phyloP scores from a whole-genome alignment of 768 basidiomycete genomes.

The Calocybe gangraenosa region DNA sequence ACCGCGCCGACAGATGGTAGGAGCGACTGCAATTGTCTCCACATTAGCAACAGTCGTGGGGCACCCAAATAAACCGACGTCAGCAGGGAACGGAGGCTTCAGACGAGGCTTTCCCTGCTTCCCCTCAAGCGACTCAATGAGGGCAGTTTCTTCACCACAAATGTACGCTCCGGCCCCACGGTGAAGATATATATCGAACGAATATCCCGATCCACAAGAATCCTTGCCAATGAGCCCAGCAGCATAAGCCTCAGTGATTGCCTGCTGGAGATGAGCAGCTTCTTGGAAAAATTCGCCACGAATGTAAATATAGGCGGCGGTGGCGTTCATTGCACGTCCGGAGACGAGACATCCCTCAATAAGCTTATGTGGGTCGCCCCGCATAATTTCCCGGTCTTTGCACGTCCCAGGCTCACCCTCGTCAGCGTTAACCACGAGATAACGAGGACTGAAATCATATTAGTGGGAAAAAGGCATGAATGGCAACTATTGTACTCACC shows the following conservation, averaged over 20 bases:
- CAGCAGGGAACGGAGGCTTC: slow-evolving; percentile 98
- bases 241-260: slow-evolving; percentile 92
- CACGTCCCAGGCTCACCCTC: slow-evolving; percentile 99
- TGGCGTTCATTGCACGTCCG: slow-evolving; percentile 96
- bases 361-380: slow-evolving; percentile 97
- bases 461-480: background rate
- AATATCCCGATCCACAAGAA: slow-evolving; percentile 87
- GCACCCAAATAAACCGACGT: slow-evolving; percentile 96
- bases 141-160: slow-evolving; percentile 96
- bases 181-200: slow-evolving; percentile 98
- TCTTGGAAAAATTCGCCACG: slow-evolving; percentile 98
- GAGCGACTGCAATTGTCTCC: slow-evolving; percentile 96
- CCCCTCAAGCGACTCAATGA: slow-evolving; percentile 96
- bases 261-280: slow-evolving; percentile 89
- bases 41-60: slow-evolving; percentile 98
- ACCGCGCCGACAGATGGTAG: slow-evolving; percentile 92
- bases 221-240: slow-evolving; percentile 86
- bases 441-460: slow-evolving; percentile 65
- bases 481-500: slow-evolving; percentile 36
- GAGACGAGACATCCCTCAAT: slow-evolving; percentile 97
- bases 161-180: slow-evolving; percentile 98
- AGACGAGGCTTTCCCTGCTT: slow-evolving; percentile 98
- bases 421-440: slow-evolving; percentile 97
- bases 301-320: slow-evolving; percentile 98
- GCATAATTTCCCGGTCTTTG: slow-evolving; percentile 97